Base-by-base conservation (phyloP, 2,329 filamentous ascomycete species). In the Curvularia eragrostidis region DNA sequence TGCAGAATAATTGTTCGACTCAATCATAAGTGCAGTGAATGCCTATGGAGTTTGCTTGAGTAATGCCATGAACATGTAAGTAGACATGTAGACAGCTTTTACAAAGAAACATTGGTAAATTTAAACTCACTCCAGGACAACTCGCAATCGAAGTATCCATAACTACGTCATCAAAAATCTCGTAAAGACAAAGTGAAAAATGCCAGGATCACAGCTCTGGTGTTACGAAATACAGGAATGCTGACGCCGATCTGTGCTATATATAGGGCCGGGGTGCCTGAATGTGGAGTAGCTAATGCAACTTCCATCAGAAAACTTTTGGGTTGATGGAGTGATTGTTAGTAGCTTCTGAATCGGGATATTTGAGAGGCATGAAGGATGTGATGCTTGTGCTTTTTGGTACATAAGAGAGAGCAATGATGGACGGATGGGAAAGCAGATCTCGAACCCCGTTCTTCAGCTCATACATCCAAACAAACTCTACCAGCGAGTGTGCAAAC, bases 221-320 rank as follows among this genome's bases (percentile, higher is more conserved):
- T 48, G 7, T 1, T 21, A 48, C n/a, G 13, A n/a, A n/a, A 30
- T 15, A 7, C 1, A 34, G n/a, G 47, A 34, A 13, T 18, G 48
- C 43, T 52, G 28, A 42, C 23, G 48, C 32, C 19, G 52, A 34
- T 56, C 5, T 12, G n/a, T 46, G 30, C 56, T 59, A 59, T 32
- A 56, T 21, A 47, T 56, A 59, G 23, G 44, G 21, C 5, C 13
- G 9, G 26, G 48, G 52, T 52, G 26, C 52, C 56, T 56, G 52
- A 48, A 32, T 43, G 36, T 30, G 43, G 52, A 39, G 52, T 58
- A 39, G 12, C 36, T 46, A 46, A 28, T 54, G 48, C 36, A 55
- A 44, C 30, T 32, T 48, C 21, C 19, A 43, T 30, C 19, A 18
- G 19, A 47, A 21, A 48, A n/a, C 28, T 23, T 44, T 28, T 3